These are phyloP conservation scores for Cladosporium sp. DNA, from an alignment of 2,329 filamentous ascomycete species.

Conservation along the genomic window DNA sequence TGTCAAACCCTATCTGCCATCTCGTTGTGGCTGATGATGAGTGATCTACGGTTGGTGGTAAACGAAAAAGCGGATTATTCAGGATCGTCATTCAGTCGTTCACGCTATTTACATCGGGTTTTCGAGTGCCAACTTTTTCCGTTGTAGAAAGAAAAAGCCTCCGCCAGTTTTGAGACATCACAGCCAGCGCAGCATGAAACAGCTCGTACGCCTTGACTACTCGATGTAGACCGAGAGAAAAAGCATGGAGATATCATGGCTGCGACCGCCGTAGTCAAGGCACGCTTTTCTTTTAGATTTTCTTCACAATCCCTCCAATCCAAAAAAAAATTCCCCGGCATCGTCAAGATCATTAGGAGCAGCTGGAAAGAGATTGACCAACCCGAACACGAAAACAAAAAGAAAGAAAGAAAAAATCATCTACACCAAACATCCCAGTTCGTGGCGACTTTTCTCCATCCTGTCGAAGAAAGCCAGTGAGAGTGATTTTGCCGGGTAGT, in stretches of 20 bases:
- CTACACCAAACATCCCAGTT: constrained; percentile 1
- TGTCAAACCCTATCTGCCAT: no score
- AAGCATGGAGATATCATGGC: no score
- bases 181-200: no score
- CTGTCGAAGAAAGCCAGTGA: background rate
- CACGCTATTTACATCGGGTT: constrained; percentile 1
- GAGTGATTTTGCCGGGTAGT: background rate
- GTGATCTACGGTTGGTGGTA: no score
- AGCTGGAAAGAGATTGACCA: background rate
- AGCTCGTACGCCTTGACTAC: no score
- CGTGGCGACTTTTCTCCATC: background rate
- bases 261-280: no score
- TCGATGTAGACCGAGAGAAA: no score
- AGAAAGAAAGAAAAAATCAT: background rate
- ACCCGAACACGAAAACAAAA: background rate
- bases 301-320: background rate
- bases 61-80: background rate
- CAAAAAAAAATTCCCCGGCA: background rate
- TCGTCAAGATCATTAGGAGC: background rate
- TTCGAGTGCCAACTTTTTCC: background rate
- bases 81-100: constrained; percentile 6
- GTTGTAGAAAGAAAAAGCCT: background rate
- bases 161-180: background rate
- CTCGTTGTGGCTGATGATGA: no score
- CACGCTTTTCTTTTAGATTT: background rate